Evolutionary conservation across 805 yeast species (phyloP).

Genomic region (Saturnispora dispora): DNA sequence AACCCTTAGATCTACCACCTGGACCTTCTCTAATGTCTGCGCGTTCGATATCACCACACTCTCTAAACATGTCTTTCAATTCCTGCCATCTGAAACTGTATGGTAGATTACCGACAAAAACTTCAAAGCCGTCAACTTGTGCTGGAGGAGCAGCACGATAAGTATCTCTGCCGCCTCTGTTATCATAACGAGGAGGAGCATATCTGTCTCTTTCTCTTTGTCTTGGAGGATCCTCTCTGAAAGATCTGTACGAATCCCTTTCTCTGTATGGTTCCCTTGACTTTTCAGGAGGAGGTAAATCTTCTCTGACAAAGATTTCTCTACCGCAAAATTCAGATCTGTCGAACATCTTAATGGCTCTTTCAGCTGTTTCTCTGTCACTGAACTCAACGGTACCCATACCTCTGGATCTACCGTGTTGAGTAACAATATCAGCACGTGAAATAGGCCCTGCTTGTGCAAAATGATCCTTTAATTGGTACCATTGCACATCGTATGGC

Average conservation of each 20-base stretch:
- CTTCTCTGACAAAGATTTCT: conserved; percentile 81
- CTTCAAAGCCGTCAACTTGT: conserved; percentile 35
- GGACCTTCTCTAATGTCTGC: conserved; percentile 67
- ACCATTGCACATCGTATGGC: conserved; percentile 54
- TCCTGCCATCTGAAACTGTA: conserved; percentile 77
- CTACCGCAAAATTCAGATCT: conserved; percentile 61
- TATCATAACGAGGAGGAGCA: conserved; percentile 14
- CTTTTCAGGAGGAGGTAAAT: conserved; percentile 68
- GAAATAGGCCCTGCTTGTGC: conserved; percentile 54
- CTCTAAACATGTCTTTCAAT: conserved; percentile 73
- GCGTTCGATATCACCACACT: conserved; percentile 66
- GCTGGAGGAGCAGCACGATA: conserved; percentile 14
- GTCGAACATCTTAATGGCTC: conserved; percentile 63
- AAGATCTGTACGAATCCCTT: conserved; percentile 10
- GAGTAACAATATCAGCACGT: conserved; percentile 74
- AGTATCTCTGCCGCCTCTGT: conserved; percentile 13
- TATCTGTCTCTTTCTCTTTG: conserved; percentile 22
- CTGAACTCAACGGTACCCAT: conserved; percentile 87
- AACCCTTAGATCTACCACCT: conserved; percentile 75
- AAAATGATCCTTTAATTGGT: conserved; percentile 52
- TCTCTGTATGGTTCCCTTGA: conserved; percentile 24
- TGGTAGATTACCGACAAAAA: conserved; percentile 78
- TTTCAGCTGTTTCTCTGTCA: conserved; percentile 51
- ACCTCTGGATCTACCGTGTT: conserved; percentile 75
- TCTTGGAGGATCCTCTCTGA: conserved; percentile 14